Evolutionary conservation across 2,329 filamentous ascomycete species (phyloP).

Genomic region (Mycosphaerella sp.): DNA sequence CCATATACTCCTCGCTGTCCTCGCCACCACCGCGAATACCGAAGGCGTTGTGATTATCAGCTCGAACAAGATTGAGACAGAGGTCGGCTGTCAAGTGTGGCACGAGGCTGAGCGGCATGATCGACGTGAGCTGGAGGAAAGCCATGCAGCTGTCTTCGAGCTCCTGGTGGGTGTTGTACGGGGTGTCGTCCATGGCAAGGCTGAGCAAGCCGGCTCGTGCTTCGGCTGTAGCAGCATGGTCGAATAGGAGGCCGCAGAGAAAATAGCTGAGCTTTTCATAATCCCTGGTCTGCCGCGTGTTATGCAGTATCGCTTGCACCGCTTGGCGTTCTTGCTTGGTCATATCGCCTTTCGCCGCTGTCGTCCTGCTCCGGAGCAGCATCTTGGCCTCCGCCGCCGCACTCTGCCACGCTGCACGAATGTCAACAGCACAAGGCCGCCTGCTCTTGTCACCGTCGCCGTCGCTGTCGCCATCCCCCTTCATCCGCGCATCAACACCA

Average conservation of each 20-base stretch:
- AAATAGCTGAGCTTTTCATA: slow-evolving; percentile 40
- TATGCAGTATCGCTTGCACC: slow-evolving; percentile 10
- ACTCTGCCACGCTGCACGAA: slow-evolving; percentile 21
- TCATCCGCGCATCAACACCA: slow-evolving; percentile 4
- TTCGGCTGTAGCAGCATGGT: slow-evolving; percentile 26
- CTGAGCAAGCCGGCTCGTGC: slow-evolving; percentile 32
- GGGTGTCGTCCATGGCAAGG: slow-evolving; percentile 38
- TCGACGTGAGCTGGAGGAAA: slow-evolving; percentile 40
- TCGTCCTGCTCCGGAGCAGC: slow-evolving; percentile 6
- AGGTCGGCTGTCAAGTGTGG: slow-evolving; percentile 32
- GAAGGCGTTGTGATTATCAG: slow-evolving; percentile 44
- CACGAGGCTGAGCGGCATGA: slow-evolving; percentile 36
- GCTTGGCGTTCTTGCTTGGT: slow-evolving; percentile 15
- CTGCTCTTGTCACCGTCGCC: neutral
- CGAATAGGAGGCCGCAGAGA: slow-evolving; percentile 37
- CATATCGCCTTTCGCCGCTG: neutral
- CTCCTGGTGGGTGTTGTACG: slow-evolving; percentile 38
- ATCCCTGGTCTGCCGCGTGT: slow-evolving; percentile 18
- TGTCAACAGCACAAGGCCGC: slow-evolving; percentile 17
- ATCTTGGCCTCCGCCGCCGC: slow-evolving; percentile 17
- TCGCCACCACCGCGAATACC: slow-evolving; percentile 38
- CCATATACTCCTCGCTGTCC: slow-evolving; percentile 44
- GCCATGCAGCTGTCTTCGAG: slow-evolving; percentile 36
- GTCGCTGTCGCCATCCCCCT: no score
- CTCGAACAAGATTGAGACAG: slow-evolving; percentile 34